phyloP scores from a whole-genome alignment of 2,329 filamentous ascomycete species.

The Zelopaecilomyces penicillatus region DNA sequence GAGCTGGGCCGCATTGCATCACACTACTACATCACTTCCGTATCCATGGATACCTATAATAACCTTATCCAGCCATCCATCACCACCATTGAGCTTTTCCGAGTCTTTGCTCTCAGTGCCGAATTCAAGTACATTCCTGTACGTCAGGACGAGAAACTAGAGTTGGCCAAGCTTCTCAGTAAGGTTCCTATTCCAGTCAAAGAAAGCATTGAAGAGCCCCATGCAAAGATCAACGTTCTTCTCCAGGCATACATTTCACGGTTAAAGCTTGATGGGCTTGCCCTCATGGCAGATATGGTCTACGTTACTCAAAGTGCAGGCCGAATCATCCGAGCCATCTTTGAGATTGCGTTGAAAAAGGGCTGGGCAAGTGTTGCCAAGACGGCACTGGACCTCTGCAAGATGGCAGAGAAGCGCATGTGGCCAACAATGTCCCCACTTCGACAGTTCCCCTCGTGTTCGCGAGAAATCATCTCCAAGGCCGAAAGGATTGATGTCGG shows the following conservation, averaged over 20 bases:
- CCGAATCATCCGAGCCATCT: constrained; percentile 88
- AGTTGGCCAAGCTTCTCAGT: constrained; percentile 82
- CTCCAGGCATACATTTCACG: constrained; percentile 94
- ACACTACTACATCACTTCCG: constrained; percentile 96
- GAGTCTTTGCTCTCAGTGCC: constrained; percentile 89
- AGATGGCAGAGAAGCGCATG: constrained; percentile 99
- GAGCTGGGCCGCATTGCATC: constrained; percentile 93
- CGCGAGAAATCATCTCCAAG: constrained; percentile 81
- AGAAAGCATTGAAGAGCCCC: constrained; percentile 92
- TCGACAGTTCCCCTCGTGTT: constrained; percentile 77
- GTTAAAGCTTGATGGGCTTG: constrained; percentile 85
- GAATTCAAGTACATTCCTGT: constrained; percentile 99
- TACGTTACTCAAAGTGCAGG: constrained; percentile 98
- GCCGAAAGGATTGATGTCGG: constrained; percentile 90
- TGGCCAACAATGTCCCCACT: constrained; percentile 98
- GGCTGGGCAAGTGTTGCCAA: constrained; percentile 92
- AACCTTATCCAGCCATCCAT: constrained; percentile 89
- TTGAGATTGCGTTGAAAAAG: constrained; percentile 95
- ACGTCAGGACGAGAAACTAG: constrained; percentile 93
- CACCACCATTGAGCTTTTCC: constrained; percentile 90
- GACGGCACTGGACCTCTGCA: constrained; percentile 87
- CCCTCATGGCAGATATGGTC: constrained; percentile 96
- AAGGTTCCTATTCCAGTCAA: constrained; percentile 94
- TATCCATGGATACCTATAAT: constrained; percentile 96
- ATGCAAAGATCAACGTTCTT: constrained; percentile 96